Evolutionary conservation across 2,329 filamentous ascomycete species (phyloP).

Genomic region (Stachybotrys chlorohalonatus): DNA sequence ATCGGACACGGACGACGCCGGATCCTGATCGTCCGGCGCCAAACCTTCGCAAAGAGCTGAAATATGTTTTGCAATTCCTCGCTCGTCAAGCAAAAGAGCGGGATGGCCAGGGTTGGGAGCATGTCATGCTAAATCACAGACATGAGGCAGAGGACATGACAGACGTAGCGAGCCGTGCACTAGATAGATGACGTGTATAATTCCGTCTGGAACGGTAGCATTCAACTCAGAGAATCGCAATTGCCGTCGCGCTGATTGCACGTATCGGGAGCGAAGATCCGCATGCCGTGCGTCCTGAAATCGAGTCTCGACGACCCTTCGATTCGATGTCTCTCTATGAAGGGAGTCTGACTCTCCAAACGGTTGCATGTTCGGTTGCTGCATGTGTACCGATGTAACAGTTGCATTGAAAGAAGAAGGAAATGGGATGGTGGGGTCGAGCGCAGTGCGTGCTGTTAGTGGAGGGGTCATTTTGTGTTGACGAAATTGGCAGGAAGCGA

Average conservation of each 20-base stretch:
- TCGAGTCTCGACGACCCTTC: too few species aligned
- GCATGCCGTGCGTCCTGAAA: too few species aligned
- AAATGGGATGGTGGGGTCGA: not conserved
- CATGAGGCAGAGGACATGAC: not conserved
- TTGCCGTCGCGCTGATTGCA: too few species aligned
- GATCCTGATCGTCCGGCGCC: not conserved
- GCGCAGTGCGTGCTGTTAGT: not conserved
- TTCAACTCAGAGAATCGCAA: too few species aligned
- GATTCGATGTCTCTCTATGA: too few species aligned
- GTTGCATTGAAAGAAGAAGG: too few species aligned
- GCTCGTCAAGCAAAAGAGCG: constrained; percentile 10
- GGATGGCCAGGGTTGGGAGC: not conserved
- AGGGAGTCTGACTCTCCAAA: too few species aligned
- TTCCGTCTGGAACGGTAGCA: too few species aligned
- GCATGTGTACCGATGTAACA: too few species aligned
- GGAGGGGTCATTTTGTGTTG: not conserved
- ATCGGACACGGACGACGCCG: constrained; percentile 1
- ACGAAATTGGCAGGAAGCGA: too few species aligned
- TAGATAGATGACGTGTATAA: not conserved
- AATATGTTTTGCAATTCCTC: constrained; percentile 10
- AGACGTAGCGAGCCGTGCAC: not conserved
- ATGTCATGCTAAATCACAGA: not conserved
- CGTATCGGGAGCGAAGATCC: too few species aligned
- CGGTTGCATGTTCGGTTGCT: too few species aligned
- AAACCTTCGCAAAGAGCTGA: constrained; percentile 8